These are phyloP conservation scores for Nematocida ausubeli DNA, from an alignment of 371 early-diverging fungal species.

Conservation along the genomic window DNA sequence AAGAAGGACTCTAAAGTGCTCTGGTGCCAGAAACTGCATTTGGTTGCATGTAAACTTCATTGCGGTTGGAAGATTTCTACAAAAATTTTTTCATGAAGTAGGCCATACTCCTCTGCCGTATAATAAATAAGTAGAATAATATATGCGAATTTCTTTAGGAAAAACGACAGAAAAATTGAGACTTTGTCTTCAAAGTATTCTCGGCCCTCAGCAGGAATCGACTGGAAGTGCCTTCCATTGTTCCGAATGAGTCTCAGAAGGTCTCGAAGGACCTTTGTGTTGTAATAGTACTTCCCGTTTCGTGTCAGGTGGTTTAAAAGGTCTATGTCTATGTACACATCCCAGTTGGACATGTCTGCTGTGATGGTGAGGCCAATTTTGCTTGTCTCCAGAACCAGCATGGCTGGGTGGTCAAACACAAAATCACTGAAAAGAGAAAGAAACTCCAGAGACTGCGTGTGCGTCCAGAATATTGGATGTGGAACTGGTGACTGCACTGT, in stretches of 20 bases:
- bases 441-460: slow-evolving; percentile 54
- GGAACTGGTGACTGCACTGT: not conserved
- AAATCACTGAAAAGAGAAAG: slow-evolving; percentile 59
- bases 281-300: slow-evolving; percentile 56
- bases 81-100: slow-evolving; percentile 48
- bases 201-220: slow-evolving; percentile 24
- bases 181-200: not conserved
- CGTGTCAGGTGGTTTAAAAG: slow-evolving; percentile 21
- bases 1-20: slow-evolving; percentile 60
- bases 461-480: slow-evolving; percentile 63
- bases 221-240: slow-evolving; percentile 64
- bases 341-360: slow-evolving; percentile 51
- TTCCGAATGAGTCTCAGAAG: slow-evolving; percentile 61
- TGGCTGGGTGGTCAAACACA: slow-evolving; percentile 49
- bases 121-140: slow-evolving; percentile 19
- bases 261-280: slow-evolving; percentile 42
- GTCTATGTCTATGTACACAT: slow-evolving; percentile 17
- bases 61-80: slow-evolving; percentile 4
- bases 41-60: slow-evolving; percentile 59
- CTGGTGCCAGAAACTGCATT: slow-evolving; percentile 58
- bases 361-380: slow-evolving; percentile 4
- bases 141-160: slow-evolving; percentile 16
- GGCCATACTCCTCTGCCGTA: slow-evolving; percentile 14
- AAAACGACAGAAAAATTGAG: slow-evolving; percentile 3
- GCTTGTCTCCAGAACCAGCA: slow-evolving; percentile 32